A percentile compares a stretch with the other conserved stretches of the same genome.
Conservation (phyloP, 2,329 filamentous ascomycete genomes). For the Penicillium sp. region DNA sequence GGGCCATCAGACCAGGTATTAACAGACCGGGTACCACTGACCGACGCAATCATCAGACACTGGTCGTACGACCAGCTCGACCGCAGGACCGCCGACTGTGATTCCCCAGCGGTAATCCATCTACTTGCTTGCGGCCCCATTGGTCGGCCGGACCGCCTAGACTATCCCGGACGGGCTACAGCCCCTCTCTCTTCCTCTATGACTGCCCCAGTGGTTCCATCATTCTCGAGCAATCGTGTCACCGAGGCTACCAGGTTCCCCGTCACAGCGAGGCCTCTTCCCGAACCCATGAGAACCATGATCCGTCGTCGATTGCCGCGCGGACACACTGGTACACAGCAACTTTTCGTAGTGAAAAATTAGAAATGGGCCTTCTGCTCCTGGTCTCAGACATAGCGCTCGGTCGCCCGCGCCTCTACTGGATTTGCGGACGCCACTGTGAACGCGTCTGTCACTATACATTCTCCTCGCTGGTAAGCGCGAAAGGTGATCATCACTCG, state of each 20-base stretch:
- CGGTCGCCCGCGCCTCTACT: conserved; percentile 15
- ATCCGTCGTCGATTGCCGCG: conserved; percentile 20
- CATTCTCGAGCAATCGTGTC: conserved; percentile 12
- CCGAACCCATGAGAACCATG: conserved; percentile 18
- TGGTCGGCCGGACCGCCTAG: conserved; percentile 7
- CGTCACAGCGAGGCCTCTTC: conserved; percentile 15
- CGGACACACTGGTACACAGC: conserved; percentile 18
- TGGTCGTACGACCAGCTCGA: conserved; percentile 13
- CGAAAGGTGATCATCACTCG: conserved; percentile 12
- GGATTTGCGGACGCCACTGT: conserved; percentile 9
- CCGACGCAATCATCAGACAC: conserved; percentile 8
- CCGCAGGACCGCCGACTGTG: conserved; percentile 10
- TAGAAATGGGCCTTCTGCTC: conserved; percentile 18
- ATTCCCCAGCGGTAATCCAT: conserved; percentile 4
- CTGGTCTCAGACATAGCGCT: conserved; percentile 14
- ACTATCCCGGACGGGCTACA: conserved; percentile 4
- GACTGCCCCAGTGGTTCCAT: conserved; percentile 4
- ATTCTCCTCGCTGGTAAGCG: conserved; percentile 12
- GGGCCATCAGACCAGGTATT: conserved; percentile 3
- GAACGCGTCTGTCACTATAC: conserved; percentile 8
- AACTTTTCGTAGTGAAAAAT: conserved; percentile 16
- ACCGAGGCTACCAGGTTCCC: conserved; percentile 15
- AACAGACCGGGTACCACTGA: conserved; percentile 9
- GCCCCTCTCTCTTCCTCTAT: conserved; percentile 8
- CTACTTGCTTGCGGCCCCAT: conserved; percentile 4